Evolutionary conservation across 2,329 filamentous ascomycete genomes (phyloP).

Genomic region (Raffaelea ambrosiae): DNA sequence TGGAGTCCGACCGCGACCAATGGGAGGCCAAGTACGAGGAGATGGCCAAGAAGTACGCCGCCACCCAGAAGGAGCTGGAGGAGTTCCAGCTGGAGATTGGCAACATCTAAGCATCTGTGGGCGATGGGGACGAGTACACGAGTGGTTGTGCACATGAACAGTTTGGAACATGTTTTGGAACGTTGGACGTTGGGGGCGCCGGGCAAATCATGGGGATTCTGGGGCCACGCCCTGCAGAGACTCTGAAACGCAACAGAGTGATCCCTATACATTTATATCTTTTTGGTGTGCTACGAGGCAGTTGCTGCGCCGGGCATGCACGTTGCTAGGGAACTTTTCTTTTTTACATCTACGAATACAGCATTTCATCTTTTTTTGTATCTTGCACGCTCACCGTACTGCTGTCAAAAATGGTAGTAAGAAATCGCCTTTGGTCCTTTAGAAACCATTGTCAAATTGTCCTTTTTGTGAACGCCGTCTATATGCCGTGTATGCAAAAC

Average conservation of each 20-base stretch:
- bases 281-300: not conserved
- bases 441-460: too few relatives aligned
- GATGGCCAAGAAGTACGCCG: slow-evolving; percentile 81
- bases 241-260: too few relatives aligned
- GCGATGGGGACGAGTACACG: too few relatives aligned
- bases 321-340: slow-evolving; percentile 5
- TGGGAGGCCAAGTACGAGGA: slow-evolving; percentile 99
- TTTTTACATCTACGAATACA: slow-evolving; percentile 9
- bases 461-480: too few relatives aligned
- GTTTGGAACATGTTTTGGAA: too few relatives aligned
- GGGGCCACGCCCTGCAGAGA: too few relatives aligned
- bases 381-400: not conserved
- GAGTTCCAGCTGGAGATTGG: slow-evolving; percentile 86
- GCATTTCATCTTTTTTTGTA: slow-evolving; percentile 6
- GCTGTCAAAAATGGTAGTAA: too few relatives aligned
- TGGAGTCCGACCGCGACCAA: slow-evolving; percentile 83
- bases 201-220: too few relatives aligned
- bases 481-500: too few relatives aligned
- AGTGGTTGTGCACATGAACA: too few relatives aligned
- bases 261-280: slow-evolving; percentile 2
- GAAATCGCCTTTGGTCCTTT: too few relatives aligned
- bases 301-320: slow-evolving; percentile 4
- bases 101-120: slow-evolving; percentile 61
- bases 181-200: too few relatives aligned
- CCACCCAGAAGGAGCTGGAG: slow-evolving; percentile 81